Percentiles rank a stretch among this genome's conserved stretches.
These are phyloP conservation scores for Plectosphaerella sp. DNA, from an alignment of 2,329 filamentous ascomycete genomes.

Conservation along the genomic window DNA sequence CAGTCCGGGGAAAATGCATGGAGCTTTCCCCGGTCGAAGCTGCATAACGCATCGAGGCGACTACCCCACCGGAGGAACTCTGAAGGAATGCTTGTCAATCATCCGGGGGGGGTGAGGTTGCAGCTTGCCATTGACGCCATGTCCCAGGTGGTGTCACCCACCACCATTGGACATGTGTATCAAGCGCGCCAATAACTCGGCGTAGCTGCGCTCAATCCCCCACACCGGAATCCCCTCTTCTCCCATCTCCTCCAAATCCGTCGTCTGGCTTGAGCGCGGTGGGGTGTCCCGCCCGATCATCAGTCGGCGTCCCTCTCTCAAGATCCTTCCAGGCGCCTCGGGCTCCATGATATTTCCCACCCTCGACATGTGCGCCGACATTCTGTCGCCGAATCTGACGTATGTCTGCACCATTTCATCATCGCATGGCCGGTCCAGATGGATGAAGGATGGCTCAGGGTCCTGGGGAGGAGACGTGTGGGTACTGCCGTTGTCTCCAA, in stretches of 20 bases:
- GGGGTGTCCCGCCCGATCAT: background rate
- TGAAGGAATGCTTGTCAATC: background rate
- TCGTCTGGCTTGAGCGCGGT: too few relatives aligned
- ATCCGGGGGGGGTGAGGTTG: too few relatives aligned
- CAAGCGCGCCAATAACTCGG: constrained; percentile 1
- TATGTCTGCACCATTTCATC: constrained; percentile 55
- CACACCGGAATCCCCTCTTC: background rate
- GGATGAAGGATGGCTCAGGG: constrained; percentile 35
- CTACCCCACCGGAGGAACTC: constrained; percentile 1
- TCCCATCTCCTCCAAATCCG: too few relatives aligned
- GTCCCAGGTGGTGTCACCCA: background rate
- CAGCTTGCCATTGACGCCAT: background rate
- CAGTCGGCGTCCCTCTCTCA: constrained; percentile 12
- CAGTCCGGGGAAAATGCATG: too few relatives aligned
- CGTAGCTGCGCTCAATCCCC: background rate
- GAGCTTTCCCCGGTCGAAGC: too few relatives aligned
- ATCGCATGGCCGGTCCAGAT: constrained; percentile 50
- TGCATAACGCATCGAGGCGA: background rate
- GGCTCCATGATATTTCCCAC: constrained; percentile 42
- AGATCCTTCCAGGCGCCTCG: constrained; percentile 12
- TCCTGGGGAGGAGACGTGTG: constrained; percentile 1
- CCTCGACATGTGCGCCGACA: constrained; percentile 45
- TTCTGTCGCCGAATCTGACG: constrained; percentile 40
- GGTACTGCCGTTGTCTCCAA: background rate
- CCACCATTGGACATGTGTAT: background rate